Conservation (phyloP, 306 rosid genomes). For the Canavalia gladiata region DNA sequence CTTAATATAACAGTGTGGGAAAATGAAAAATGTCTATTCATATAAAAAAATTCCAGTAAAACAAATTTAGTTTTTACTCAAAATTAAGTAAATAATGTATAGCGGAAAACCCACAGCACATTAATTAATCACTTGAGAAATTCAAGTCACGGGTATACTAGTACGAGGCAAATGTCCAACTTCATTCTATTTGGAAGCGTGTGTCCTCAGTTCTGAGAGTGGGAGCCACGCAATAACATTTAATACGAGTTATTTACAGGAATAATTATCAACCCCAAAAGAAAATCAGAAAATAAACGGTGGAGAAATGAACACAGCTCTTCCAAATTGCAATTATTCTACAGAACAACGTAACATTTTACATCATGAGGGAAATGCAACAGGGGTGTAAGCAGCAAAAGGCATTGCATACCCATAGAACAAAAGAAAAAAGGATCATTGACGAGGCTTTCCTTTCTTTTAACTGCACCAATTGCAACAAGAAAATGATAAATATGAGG, state of each 20-base stretch:
- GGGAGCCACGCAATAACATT: too few species aligned
- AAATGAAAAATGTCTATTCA: too few species aligned
- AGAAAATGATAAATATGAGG: conserved; percentile 62
- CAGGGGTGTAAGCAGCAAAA: conserved; percentile 30
- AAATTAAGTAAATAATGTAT: too few species aligned
- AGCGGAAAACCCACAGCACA: too few species aligned
- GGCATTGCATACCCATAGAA: conserved; percentile 37
- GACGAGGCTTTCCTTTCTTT: conserved; percentile 37
- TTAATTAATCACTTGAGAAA: too few species aligned
- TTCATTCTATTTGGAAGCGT: too few species aligned
- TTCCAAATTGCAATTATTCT: conserved; percentile 47
- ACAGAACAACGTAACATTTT: conserved; percentile 38
- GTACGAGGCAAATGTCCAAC: too few species aligned
- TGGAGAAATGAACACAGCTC: conserved; percentile 1
- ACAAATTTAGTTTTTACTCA: too few species aligned
- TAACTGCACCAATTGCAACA: conserved; percentile 81
- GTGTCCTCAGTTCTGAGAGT: too few species aligned
- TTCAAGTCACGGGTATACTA: too few species aligned
- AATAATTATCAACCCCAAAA: conserved; percentile 8
- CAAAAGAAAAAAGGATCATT: conserved; percentile 5
- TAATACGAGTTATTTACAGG: neutral
- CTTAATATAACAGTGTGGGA: too few species aligned
- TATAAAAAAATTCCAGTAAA: too few species aligned
- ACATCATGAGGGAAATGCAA: conserved; percentile 41
- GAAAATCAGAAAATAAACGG: conserved; percentile 7